Conservation (phyloP, 495 filamentous ascomycete genomes). For the Aspergillus taichungensis region DNA sequence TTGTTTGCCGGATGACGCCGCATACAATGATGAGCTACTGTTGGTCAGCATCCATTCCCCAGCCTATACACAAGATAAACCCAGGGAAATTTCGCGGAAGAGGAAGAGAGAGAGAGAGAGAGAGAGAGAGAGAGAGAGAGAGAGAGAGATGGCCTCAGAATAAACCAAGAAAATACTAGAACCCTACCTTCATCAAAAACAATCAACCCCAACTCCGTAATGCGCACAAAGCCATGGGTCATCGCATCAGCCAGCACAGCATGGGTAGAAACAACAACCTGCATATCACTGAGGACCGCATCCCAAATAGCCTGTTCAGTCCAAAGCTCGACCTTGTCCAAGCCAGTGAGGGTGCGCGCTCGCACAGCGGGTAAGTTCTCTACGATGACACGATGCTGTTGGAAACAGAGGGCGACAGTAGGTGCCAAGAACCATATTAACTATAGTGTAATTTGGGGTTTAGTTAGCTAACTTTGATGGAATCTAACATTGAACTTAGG, state of each 20-base stretch:
- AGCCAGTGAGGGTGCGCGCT: conserved; percentile 55
- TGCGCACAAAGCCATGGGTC: conserved; percentile 66
- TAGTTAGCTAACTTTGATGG: not conserved
- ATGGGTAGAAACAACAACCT: conserved; percentile 70
- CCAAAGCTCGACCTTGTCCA: conserved; percentile 69
- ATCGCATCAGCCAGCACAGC: conserved; percentile 73
- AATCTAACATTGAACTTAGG: not conserved
- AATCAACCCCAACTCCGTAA: conserved; percentile 58
- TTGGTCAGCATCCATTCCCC: conserved; percentile 1
- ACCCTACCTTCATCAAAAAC: conserved; percentile 88
- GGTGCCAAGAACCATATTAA: conserved; percentile 81
- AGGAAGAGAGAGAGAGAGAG: no score
- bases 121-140: no score
- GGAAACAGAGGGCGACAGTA: conserved; percentile 62
- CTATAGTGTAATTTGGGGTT: conserved; percentile 29
- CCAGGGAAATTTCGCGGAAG: not conserved
- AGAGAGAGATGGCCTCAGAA: no score
- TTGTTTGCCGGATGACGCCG: conserved; percentile 54
- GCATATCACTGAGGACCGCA: conserved; percentile 53
- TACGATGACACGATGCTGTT: conserved; percentile 60
- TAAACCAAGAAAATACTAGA: not conserved
- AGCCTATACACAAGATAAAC: not conserved
- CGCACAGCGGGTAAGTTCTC: conserved; percentile 54
- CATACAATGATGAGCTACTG: conserved; percentile 26
- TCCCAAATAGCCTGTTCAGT: conserved; percentile 64